These are phyloP conservation scores for Magnolia kwangsiensis DNA, from an alignment of 164 flowering plant genomes.

Conservation along the genomic window DNA sequence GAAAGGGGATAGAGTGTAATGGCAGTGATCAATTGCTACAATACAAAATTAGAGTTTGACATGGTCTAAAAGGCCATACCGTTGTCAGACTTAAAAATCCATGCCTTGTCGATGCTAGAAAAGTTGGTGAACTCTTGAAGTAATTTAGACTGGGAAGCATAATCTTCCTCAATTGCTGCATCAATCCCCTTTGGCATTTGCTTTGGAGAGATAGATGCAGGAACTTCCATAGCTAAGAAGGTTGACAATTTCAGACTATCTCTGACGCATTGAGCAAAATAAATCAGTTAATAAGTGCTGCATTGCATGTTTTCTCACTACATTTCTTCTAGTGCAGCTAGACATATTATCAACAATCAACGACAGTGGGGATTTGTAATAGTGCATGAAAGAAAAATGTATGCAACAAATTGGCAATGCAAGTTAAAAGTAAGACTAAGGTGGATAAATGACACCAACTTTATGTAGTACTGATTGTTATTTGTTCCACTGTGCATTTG, in stretches of 20 bases:
- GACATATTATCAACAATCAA: not conserved
- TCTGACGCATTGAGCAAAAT: not conserved
- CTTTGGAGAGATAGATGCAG: slow-evolving; percentile 28
- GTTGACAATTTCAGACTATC: slow-evolving; percentile 26
- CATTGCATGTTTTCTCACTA: not conserved
- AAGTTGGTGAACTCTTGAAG: slow-evolving; percentile 64
- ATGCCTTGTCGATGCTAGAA: slow-evolving; percentile 72
- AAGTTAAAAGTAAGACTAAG: not conserved
- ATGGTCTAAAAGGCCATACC: slow-evolving; percentile 33
- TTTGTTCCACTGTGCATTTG: not conserved
- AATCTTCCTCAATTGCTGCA: slow-evolving; percentile 55
- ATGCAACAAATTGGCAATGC: not conserved
- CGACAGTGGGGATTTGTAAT: not conserved
- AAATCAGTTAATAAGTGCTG: not conserved
- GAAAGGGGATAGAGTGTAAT: not conserved
- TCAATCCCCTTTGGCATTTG: slow-evolving; percentile 47
- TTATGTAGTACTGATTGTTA: not conserved
- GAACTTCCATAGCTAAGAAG: slow-evolving; percentile 44
- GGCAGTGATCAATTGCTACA: too few species aligned
- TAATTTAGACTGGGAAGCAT: slow-evolving; percentile 58
- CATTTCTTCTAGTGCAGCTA: not conserved
- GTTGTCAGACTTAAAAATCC: slow-evolving; percentile 56
- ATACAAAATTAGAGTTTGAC: too few species aligned
- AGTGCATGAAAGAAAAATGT: not conserved
- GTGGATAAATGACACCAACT: not conserved